Conservation (phyloP, 2,329 filamentous ascomycete species). For the Ceratocystis colombiana region DNA sequence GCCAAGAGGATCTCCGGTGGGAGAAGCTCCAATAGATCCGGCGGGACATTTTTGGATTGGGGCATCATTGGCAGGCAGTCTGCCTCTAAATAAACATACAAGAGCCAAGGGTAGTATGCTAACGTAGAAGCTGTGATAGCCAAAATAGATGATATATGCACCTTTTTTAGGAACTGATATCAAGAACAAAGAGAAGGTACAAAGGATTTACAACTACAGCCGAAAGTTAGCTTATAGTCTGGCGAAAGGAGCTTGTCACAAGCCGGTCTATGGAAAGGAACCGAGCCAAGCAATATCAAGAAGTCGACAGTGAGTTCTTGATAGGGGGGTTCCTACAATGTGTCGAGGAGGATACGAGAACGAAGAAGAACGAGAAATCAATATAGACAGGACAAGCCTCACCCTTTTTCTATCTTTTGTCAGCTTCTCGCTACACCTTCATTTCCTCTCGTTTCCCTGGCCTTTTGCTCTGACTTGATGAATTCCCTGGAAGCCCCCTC, state of each 20-base stretch:
- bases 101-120: neutral
- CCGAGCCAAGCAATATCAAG: no score
- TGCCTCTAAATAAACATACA: neutral
- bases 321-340: no score
- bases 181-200: no score
- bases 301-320: no score
- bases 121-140: no score
- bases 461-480: neutral
- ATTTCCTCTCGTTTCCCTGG: neutral
- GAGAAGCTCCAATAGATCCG: slow-evolving; percentile 17
- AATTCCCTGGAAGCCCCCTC: neutral
- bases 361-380: neutral
- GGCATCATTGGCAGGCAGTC: neutral
- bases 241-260: no score
- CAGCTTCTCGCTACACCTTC: neutral
- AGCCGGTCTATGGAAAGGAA: no score
- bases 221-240: no score
- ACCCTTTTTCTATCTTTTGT: neutral
- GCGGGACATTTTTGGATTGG: neutral
- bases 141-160: no score
- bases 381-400: neutral
- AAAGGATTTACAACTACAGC: no score
- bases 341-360: neutral
- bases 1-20: slow-evolving; percentile 23
- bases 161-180: no score